These are phyloP conservation scores for Cutaneotrichosporon arboriforme DNA, from an alignment of 1,284 basidiomycete species.

Conservation along the genomic window DNA sequence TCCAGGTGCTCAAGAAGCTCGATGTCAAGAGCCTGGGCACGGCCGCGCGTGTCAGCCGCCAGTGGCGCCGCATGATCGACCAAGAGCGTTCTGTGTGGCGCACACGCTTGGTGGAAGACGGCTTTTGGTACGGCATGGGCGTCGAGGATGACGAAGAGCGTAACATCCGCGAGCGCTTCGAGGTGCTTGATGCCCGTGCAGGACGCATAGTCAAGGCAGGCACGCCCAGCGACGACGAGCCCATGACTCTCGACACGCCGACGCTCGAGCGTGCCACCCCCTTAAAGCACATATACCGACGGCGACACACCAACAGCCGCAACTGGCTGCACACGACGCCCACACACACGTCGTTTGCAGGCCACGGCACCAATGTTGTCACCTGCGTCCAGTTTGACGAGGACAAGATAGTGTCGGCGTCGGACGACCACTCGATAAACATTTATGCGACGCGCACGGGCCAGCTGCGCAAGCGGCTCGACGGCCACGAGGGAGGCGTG, in stretches of 20 bases:
- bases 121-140: constrained; percentile 38
- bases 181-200: constrained; percentile 28
- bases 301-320: constrained; percentile 57
- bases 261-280: constrained; percentile 27
- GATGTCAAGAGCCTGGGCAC: constrained; percentile 32
- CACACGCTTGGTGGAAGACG: constrained; percentile 37
- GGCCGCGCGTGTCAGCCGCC: constrained; percentile 35
- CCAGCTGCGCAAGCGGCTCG: constrained; percentile 63
- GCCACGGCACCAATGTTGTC: constrained; percentile 82
- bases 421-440: constrained; percentile 70
- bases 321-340: constrained; percentile 48
- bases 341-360: constrained; percentile 69
- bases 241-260: constrained; percentile 14
- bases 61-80: constrained; percentile 44
- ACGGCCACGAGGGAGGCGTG: constrained; percentile 90
- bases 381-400: constrained; percentile 90
- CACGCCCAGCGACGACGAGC: constrained; percentile 34
- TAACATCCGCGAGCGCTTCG: constrained; percentile 30
- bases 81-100: constrained; percentile 40
- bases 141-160: constrained; percentile 45
- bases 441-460: constrained; percentile 80
- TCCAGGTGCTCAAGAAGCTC: constrained; percentile 40
- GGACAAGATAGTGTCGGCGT: constrained; percentile 84
- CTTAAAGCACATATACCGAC: constrained; percentile 42
- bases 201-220: constrained; percentile 14